Evolutionary conservation across 768 basidiomycete genomes (phyloP), one percentile per base, ranked within the genome.

Genomic region (Mycena metata): DNA sequence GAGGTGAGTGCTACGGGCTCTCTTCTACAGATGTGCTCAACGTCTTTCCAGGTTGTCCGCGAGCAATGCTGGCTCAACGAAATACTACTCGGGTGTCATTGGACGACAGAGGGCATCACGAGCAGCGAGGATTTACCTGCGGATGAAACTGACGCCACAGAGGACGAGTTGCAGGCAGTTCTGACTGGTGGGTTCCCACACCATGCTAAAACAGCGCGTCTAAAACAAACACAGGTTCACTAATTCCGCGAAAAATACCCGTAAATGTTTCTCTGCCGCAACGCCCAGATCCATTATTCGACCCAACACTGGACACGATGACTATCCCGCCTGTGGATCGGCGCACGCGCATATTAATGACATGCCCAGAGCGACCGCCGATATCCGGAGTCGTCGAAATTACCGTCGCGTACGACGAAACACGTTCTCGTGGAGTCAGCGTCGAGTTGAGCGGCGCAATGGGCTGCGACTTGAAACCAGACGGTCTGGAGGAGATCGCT

Each of bases 41-140:
- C 30, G 42, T 70, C 21, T 62, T 39, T 33, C 5, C 46, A 92
- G 90, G 85, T 95, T 73, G 91, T 95, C 6, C 84, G 86, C 66
- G 93, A 95, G 67, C 94, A 95, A 78, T 92, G 90, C 73, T 95
- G 94, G 94, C 74, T 95, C 19, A 95, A 95, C 73, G 91, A 91
- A 72, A 84, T 85, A n/a, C 77, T 95, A 23, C 73, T 80, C 5
- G 83, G 85, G 50, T 88, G 86, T 50, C 78, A 85, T 15, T 95
- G 94, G 93, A 77, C 78, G 30, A 82, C 88, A 5, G 91, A 93
- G 72, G 83, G 81, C 12, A 67, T 81, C 16, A 73, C 76, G 36
- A 64, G 76, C 16, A 75, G 75, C 10, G 73, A 69, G 13, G 76
- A 81, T 15, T 51, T 69, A 9, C 63, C 72, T 2, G 72, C 70